Percentiles rank a stretch among this genome's conserved stretches.
Conservation (phyloP, 2,329 filamentous ascomycete species). For the Epichloe coenophiala region DNA sequence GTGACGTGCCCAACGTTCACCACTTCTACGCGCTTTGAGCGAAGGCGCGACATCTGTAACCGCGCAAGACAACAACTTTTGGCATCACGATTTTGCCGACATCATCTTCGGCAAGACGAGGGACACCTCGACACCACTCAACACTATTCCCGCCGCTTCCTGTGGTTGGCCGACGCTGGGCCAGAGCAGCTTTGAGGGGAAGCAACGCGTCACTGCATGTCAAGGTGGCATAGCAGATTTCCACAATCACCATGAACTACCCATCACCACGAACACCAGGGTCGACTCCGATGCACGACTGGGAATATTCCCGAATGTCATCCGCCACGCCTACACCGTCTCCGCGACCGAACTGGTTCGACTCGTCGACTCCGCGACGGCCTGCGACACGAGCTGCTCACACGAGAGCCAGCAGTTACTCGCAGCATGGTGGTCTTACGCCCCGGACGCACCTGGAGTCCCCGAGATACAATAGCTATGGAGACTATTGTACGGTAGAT, state of each 20-base stretch:
- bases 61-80: neutral
- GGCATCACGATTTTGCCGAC: neutral
- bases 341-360: slow-evolving; percentile 37
- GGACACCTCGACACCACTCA: neutral
- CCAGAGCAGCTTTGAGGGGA: neutral
- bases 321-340: slow-evolving; percentile 45
- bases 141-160: neutral
- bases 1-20: slow-evolving; percentile 39
- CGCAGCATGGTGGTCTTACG: slow-evolving; percentile 22
- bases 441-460: slow-evolving; percentile 39
- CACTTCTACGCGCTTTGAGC: slow-evolving; percentile 21
- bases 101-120: neutral
- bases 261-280: slow-evolving; percentile 27
- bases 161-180: slow-evolving; percentile 7
- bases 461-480: slow-evolving; percentile 48
- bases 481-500: slow-evolving; percentile 52
- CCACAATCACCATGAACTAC: slow-evolving; percentile 25
- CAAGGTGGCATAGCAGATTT: slow-evolving; percentile 21
- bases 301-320: slow-evolving; percentile 38
- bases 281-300: slow-evolving; percentile 35
- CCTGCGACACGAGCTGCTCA: slow-evolving; percentile 38
- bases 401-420: slow-evolving; percentile 24
- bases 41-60: neutral
- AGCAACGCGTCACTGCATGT: slow-evolving; percentile 12
- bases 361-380: slow-evolving; percentile 34